Evolutionary conservation across 2,329 filamentous ascomycete species (phyloP), one percentile per base, ranked within the genome.

Genomic region (Xylariaceae sp.): DNA sequence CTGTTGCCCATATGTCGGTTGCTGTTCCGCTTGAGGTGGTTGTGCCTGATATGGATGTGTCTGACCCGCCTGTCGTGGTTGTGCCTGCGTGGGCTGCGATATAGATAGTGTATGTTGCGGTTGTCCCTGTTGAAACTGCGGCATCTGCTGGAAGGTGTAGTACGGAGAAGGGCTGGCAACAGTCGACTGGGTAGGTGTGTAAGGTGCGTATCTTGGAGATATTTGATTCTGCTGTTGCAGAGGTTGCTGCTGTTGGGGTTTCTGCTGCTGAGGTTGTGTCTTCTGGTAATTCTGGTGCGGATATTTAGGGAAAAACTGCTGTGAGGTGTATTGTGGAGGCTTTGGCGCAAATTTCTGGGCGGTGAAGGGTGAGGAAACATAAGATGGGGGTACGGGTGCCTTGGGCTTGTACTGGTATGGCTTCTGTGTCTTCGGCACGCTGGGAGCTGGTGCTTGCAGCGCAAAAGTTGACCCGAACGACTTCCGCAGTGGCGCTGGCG

Each of bases 381-480:
- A 53, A 3, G 52, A 48, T 34, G 55, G 50, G 12, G 50, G 40
- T 4, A 56, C 38, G 11, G 59, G 54, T 18, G 51, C 52, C 38
- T 57, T 56, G 8, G 60, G 60, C 42, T 61, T 63, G 46, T 63
- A 63, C 31, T 62, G 58, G 35, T 63, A 63, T n/a, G 60, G 60
- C 42, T 58, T 62, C 38, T 62, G 53, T 18, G 44, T n/a, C 44
- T 56, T 62, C 9, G 39, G 32, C 19, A 34, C 45, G 19, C 49
- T 37, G 18, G 38, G 26, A 37, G 19, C 28, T 31, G 43, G 48
- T 19, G 43, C 48, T 24, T 53, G 52, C 12, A 54, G 38, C 26
- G 53, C 51, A 46, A 56, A 57, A 30, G 54, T 50, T 13, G 57
- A 51, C 15, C 53, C 52, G 17, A 55, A 58, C n/a, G 53, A 50